phyloP scores from a whole-genome alignment of 768 basidiomycete genomes.

The Pleurotus djamor region DNA sequence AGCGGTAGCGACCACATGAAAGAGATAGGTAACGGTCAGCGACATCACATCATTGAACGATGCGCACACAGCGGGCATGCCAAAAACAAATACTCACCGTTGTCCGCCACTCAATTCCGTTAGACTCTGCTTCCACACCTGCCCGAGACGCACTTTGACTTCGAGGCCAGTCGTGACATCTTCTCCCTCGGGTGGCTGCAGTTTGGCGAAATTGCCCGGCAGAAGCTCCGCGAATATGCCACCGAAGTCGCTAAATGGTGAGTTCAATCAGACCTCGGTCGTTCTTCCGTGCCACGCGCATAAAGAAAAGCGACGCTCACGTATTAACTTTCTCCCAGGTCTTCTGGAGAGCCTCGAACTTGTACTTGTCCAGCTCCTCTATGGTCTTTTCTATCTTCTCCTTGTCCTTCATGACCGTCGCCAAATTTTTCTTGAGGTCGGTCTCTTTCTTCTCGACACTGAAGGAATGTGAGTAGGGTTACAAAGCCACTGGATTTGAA shows the following conservation, averaged over 20 bases:
- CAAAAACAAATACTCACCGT: constrained; percentile 51
- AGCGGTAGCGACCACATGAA: background rate
- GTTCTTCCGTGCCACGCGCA: background rate
- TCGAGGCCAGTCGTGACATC: constrained; percentile 95
- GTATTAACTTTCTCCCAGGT: constrained; percentile 96
- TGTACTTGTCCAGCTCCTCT: constrained; percentile 89
- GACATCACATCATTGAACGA: background rate
- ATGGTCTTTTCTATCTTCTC: constrained; percentile 95
- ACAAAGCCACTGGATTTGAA: constrained; percentile 3
- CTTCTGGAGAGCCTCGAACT: constrained; percentile 88
- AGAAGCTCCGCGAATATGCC: constrained; percentile 93
- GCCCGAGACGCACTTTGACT: constrained; percentile 93
- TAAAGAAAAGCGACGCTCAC: constrained; percentile 41
- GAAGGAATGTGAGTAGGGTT: background rate
- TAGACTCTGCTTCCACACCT: constrained; percentile 96
- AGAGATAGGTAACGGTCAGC: background rate
- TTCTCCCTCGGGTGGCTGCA: constrained; percentile 90
- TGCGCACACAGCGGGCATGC: background rate
- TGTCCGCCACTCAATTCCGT: constrained; percentile 98
- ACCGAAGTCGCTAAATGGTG: constrained; percentile 79
- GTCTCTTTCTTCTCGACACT: constrained; percentile 95
- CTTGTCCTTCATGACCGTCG: constrained; percentile 88
- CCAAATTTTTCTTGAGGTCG: constrained; percentile 84
- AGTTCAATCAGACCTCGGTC: background rate
- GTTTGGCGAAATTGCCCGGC: constrained; percentile 94